phyloP scores from a whole-genome alignment of 345 rosid genomes.

The Populus davidiana region DNA sequence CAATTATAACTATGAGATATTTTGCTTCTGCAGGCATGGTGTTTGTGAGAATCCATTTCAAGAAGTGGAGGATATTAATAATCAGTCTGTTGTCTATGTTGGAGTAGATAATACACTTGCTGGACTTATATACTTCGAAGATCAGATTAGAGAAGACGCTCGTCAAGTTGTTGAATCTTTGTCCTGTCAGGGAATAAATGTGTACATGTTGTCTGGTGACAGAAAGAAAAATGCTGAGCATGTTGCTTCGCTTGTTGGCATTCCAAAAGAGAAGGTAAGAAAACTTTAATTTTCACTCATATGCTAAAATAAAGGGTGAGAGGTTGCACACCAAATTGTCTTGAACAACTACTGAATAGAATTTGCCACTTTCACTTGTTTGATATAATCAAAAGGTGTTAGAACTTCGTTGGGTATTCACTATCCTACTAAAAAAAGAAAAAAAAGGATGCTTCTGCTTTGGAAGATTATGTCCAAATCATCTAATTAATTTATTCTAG shows the following conservation, averaged over 20 bases:
- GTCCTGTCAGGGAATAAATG: conserved; percentile 64
- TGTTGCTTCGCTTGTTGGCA: conserved; percentile 86
- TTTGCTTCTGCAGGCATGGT: conserved; percentile 59
- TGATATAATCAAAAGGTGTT: not conserved
- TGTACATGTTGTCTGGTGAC: conserved; percentile 95
- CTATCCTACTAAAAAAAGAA: not conserved
- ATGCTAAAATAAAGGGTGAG: not conserved
- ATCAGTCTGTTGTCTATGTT: conserved; percentile 76
- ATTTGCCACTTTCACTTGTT: not conserved
- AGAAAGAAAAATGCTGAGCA: conserved; percentile 74
- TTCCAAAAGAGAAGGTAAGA: conserved; percentile 71
- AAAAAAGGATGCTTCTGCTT: not conserved
- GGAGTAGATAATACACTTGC: conserved; percentile 74
- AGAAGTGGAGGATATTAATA: conserved; percentile 46
- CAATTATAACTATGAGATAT: not conserved
- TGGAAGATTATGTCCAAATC: not conserved
- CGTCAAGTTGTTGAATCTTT: conserved; percentile 61
- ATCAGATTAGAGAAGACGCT: conserved; percentile 92
- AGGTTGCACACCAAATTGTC: not conserved
- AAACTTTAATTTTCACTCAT: not conserved
- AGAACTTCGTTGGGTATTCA: not conserved
- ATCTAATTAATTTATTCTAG: not conserved
- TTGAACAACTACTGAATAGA: not conserved
- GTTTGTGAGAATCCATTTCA: conserved; percentile 44
- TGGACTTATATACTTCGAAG: conserved; percentile 79